These are phyloP conservation scores for Salicornia ramosissima DNA, from an alignment of 148 eudicot genomes.

Conservation along the genomic window DNA sequence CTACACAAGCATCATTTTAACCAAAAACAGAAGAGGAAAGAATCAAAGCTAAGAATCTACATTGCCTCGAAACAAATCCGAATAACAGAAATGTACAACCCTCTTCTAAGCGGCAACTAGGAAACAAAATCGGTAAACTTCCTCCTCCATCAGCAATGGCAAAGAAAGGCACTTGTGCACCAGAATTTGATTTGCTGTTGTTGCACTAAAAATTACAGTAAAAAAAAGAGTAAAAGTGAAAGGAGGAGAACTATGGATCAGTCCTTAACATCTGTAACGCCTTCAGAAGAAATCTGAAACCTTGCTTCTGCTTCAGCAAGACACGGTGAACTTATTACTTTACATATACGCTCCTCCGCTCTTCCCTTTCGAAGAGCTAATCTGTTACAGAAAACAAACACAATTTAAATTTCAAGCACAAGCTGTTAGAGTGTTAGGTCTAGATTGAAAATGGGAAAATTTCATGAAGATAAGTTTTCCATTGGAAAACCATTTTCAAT, in stretches of 20 bases:
- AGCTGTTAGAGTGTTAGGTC: not conserved
- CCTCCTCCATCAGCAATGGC: not conserved
- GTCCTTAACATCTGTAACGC: conserved; percentile 87
- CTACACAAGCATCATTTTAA: not conserved
- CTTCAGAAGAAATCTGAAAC: conserved; percentile 73
- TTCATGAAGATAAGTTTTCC: too few relatives aligned
- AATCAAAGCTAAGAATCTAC: conserved; percentile 18
- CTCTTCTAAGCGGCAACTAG: not conserved
- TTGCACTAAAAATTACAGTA: not conserved
- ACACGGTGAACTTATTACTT: conserved; percentile 95
- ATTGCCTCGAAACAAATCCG: conserved; percentile 14
- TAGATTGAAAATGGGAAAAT: too few relatives aligned
- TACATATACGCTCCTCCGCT: conserved; percentile 89
- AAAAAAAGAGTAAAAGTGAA: not conserved
- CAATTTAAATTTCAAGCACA: not conserved
- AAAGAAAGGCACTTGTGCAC: not conserved
- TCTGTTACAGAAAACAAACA: conserved; percentile 33
- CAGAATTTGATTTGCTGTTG: not conserved
- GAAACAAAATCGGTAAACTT: not conserved
- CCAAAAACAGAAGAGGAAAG: conserved; percentile 2
- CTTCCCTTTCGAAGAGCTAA: conserved; percentile 89
- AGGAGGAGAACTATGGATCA: conserved; percentile 18
- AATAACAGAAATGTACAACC: conserved; percentile 17
- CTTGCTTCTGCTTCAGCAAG: conserved; percentile 97
- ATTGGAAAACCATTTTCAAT: too few relatives aligned